A percentile compares a stretch with the other conserved stretches of the same genome.
Evolutionary conservation across 192 early-diverging fungal genomes (phyloP).

Genomic region (Coemansia umbellata): DNA sequence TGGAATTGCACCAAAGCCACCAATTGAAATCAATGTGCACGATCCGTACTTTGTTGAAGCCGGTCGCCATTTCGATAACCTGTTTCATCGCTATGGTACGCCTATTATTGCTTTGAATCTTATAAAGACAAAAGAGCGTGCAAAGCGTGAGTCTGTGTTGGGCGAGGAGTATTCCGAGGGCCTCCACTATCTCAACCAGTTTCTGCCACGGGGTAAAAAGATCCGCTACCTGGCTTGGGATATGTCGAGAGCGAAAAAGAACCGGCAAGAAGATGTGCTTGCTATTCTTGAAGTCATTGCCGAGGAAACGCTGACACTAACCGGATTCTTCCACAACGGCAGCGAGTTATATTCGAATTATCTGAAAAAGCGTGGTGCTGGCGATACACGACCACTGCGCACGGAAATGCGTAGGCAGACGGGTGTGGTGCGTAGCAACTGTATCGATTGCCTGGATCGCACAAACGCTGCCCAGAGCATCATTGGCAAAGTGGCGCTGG

Average conservation of each 20-base stretch:
- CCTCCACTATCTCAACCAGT: constrained; percentile 86
- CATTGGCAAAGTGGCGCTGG: constrained; percentile 90
- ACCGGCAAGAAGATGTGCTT: constrained; percentile 84
- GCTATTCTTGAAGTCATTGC: constrained; percentile 84
- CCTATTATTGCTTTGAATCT: constrained; percentile 93
- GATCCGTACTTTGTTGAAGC: constrained; percentile 94
- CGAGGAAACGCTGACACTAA: constrained; percentile 76
- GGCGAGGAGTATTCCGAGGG: constrained; percentile 80
- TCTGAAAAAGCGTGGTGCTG: constrained; percentile 15
- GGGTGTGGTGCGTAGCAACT: constrained; percentile 81
- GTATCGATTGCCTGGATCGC: constrained; percentile 97
- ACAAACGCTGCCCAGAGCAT: constrained; percentile 97
- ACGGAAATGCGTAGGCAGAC: constrained; percentile 17
- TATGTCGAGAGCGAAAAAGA: constrained; percentile 96
- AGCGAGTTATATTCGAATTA: constrained; percentile 56
- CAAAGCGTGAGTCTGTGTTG: constrained; percentile 78
- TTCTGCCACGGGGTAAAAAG: constrained; percentile 71
- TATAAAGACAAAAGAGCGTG: constrained; percentile 93
- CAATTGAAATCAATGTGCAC: constrained; percentile 81
- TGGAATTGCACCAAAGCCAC: constrained; percentile 92
- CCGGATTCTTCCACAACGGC: constrained; percentile 92
- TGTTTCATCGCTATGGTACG: constrained; percentile 87
- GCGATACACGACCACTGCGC: constrained; percentile 7
- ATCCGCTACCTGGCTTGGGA: constrained; percentile 95
- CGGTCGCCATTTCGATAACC: constrained; percentile 87